Base-by-base conservation (phyloP, 148 eudicot species). In the Vaccinium macrocarpon region DNA sequence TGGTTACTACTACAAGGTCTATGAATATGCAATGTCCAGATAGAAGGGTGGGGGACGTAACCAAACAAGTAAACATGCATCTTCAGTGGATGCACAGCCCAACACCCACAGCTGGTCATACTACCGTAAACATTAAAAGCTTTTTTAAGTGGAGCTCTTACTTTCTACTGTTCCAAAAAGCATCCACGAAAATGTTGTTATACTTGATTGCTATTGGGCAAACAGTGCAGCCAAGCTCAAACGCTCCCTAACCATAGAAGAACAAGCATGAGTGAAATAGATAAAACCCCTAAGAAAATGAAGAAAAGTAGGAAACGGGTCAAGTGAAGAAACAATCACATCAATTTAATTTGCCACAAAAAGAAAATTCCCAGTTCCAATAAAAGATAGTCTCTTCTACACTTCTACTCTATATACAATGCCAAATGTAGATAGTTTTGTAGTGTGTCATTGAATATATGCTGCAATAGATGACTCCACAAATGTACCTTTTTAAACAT, bases 161-260 rank as follows among this genome's bases (percentile, higher is more conserved):
- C 98, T 97, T 97, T 80, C 91, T 85, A 80, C 98, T 95, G 87
- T 95, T 97, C 99, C 99, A 97, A 81, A 97, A 97, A 84, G 98
- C 99, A 88, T 95, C 98, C 64, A 95, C 99, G 85, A 95, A 95
- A 52, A 95, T 92, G 88, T 97, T 97, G 94, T 97, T 97, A 91
- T 97, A 97, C 91, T 97, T 95, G 90, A 97, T 94, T 80, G 99
- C 98, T 32, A 97, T 87, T 2, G 99, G 99, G 85, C 98, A 97
- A 76, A 97, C 98, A 25, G 98, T 92, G 89, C 93, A 92, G 82
- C 91, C 98, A 81, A 97, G 98, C 89, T 97, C 99, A 90, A 97
- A 97, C 29, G 98, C 96, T 83, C 98, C 99, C 98, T 97, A 85
- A 73, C 59, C 61, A 86, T 59, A 74, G 68, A 14, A 86, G 29